Evolutionary conservation across 768 basidiomycete genomes (phyloP).

Genomic region (Lactarius tabidus): DNA sequence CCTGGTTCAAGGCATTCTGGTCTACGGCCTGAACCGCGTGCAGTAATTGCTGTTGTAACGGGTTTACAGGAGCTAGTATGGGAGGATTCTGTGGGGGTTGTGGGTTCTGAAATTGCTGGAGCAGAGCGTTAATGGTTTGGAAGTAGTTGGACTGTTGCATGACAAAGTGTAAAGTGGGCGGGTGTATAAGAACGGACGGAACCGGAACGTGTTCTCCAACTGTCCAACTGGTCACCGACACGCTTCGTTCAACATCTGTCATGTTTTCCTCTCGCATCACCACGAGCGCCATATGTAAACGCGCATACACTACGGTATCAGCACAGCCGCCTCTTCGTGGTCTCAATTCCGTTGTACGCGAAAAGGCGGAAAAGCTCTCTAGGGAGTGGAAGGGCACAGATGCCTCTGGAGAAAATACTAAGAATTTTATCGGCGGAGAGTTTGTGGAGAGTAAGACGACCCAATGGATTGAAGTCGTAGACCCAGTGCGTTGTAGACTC

Average conservation of each 20-base stretch:
- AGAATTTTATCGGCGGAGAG: constrained; percentile 89
- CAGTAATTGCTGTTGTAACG: constrained; percentile 1
- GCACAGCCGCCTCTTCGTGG: constrained; percentile 37
- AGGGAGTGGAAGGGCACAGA: constrained; percentile 83
- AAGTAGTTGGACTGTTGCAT: constrained; percentile 2
- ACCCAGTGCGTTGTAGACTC: constrained; percentile 60
- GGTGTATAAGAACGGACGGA: too few species aligned
- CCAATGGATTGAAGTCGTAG: constrained; percentile 82
- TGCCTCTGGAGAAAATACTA: constrained; percentile 80
- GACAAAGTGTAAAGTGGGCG: background rate
- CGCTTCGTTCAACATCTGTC: background rate
- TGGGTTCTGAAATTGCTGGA: constrained; percentile 12
- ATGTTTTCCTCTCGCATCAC: constrained; percentile 15
- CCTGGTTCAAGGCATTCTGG: background rate
- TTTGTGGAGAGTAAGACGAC: constrained; percentile 77
- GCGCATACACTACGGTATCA: constrained; percentile 30
- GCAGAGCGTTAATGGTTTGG: constrained; percentile 8
- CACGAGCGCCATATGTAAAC: constrained; percentile 21
- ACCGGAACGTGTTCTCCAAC: too few species aligned
- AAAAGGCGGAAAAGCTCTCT: constrained; percentile 67
- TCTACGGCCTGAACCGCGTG: constrained; percentile 5
- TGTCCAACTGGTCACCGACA: too few species aligned
- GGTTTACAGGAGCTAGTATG: background rate
- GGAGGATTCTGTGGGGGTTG: background rate
- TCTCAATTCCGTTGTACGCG: constrained; percentile 51